Evolutionary conservation across 2,329 filamentous ascomycete genomes (phyloP), one percentile per base, ranked within the genome.

Genomic region (Geosmithia putterillii): DNA sequence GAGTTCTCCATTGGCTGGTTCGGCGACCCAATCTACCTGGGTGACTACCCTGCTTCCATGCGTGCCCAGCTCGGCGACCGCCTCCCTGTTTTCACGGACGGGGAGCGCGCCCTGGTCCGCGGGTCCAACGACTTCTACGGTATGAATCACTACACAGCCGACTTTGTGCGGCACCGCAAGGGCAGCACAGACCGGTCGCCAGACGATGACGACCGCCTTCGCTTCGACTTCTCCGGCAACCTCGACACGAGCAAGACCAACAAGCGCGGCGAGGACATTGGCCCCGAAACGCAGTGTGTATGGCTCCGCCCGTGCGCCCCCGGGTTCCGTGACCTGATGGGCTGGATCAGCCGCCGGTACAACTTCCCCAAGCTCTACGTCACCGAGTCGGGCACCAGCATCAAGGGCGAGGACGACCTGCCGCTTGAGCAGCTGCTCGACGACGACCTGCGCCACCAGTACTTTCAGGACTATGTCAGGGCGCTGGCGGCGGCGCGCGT

Each of bases 41-140:
- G 86, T 51, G 75, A 83, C 51, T 94, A 94, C 63, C 87, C 87
- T 7, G 83, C 77, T 47, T 87, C 81, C 46, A 94, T 94, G 86
- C 72, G 76, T 45, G 76, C 78, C 58, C 86, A 94, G 66, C 78
- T 94, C 17, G 86, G 86, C 44, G 71, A 81, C 57, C 78, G 86
- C 14, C 73, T 94, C 40, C 87, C 87, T 5, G 67, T 70, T 38
- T 92, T 85, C 60, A 87, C 83, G 0, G 62, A 72, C 0, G 83
- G 86, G 51, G 86, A 94, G 57, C 61, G 69, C 20, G 76, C 75
- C 2, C 69, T 92, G n/a, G 79, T 94, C 39, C 72, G 82, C 55
- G 86, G 84, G n/a, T 86, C 81, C 57, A 92, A 92, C 61, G 87
- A 94, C 68, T 94, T 94, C 64, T 94, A 94, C 62, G 87, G 86